phyloP scores from a whole-genome alignment of 2,329 filamentous ascomycete genomes.

The Cladosporium sp. region DNA sequence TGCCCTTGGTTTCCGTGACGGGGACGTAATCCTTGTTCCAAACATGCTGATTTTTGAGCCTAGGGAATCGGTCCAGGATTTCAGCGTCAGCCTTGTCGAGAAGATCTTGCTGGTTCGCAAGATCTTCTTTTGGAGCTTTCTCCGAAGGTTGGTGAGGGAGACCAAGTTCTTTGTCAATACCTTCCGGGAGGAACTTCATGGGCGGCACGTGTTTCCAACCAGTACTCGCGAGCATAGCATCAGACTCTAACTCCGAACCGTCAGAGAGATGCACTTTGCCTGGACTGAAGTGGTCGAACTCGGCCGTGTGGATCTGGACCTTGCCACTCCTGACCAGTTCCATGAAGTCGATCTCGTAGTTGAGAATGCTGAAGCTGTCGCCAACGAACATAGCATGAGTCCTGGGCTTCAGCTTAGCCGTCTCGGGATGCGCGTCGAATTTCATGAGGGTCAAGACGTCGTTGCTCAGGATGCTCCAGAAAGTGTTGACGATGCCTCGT shows the following conservation, averaged over 20 bases:
- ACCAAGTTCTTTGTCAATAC: slow-evolving; percentile 8
- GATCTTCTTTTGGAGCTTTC: slow-evolving; percentile 15
- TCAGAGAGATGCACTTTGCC: slow-evolving; percentile 46
- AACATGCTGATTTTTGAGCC: slow-evolving; percentile 48
- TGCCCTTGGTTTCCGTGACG: slow-evolving; percentile 11
- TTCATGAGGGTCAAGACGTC: slow-evolving; percentile 49
- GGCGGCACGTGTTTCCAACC: slow-evolving; percentile 53
- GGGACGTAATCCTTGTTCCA: slow-evolving; percentile 14
- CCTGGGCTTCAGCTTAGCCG: slow-evolving; percentile 41
- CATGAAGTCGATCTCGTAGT: slow-evolving; percentile 55
- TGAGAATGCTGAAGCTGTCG: slow-evolving; percentile 55
- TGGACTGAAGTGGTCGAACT: slow-evolving; percentile 48
- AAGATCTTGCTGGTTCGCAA: slow-evolving; percentile 22
- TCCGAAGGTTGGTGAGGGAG: slow-evolving; percentile 24
- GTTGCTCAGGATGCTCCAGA: slow-evolving; percentile 54
- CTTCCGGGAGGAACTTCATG: slow-evolving; percentile 40
- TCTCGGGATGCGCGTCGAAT: slow-evolving; percentile 42
- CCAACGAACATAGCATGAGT: slow-evolving; percentile 49
- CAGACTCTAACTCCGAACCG: slow-evolving; percentile 41
- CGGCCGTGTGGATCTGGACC: slow-evolving; percentile 52
- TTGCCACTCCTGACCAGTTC: slow-evolving; percentile 50
- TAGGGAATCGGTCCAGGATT: slow-evolving; percentile 51
- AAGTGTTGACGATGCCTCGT: slow-evolving; percentile 50
- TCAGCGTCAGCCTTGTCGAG: slow-evolving; percentile 45
- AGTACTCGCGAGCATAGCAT: slow-evolving; percentile 53